Percentiles rank a stretch among this genome's conserved stretches.
Evolutionary conservation across 163 green algal species (phyloP).

Genomic region (Trebouxia gelatinosa): DNA sequence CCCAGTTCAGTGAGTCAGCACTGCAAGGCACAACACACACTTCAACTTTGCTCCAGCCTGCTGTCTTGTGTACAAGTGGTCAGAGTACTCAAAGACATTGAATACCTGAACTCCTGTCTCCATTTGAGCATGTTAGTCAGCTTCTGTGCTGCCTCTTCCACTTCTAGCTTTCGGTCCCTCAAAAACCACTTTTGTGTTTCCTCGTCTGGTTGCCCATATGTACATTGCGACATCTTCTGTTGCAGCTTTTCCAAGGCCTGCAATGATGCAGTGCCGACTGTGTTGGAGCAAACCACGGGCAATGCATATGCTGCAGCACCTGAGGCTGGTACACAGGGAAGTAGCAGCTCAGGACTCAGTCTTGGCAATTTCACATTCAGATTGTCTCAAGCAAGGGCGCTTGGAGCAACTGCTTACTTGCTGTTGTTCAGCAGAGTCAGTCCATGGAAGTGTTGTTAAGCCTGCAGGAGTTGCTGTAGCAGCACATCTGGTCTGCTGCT

Average conservation of each 20-base stretch:
- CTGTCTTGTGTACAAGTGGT: background rate
- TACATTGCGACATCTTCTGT: slow-evolving; percentile 37
- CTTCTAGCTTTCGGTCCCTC: slow-evolving; percentile 67
- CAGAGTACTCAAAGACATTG: background rate
- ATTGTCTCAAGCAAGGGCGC: too few relatives aligned
- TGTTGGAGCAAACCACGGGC: background rate
- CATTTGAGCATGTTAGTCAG: slow-evolving; percentile 68
- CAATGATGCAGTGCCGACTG: background rate
- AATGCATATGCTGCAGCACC: too few relatives aligned
- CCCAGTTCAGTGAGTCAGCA: slow-evolving; percentile 46
- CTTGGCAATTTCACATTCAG: background rate
- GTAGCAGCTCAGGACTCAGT: background rate
- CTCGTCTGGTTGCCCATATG: slow-evolving; percentile 42
- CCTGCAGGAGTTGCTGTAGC: slow-evolving; percentile 20
- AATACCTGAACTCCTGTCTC: slow-evolving; percentile 44
- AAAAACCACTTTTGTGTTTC: slow-evolving; percentile 76
- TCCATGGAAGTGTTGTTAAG: slow-evolving; percentile 31
- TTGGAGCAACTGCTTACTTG: background rate
- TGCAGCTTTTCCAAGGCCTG: slow-evolving; percentile 48
- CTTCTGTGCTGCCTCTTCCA: slow-evolving; percentile 77
- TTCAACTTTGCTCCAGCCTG: background rate
- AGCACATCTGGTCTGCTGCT: too few relatives aligned
- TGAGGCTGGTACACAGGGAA: background rate
- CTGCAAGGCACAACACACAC: slow-evolving; percentile 28
- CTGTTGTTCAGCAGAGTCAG: slow-evolving; percentile 21